Base-by-base conservation (phyloP, 805 yeast genomes). In the Wickerhamiella kazuoi region DNA sequence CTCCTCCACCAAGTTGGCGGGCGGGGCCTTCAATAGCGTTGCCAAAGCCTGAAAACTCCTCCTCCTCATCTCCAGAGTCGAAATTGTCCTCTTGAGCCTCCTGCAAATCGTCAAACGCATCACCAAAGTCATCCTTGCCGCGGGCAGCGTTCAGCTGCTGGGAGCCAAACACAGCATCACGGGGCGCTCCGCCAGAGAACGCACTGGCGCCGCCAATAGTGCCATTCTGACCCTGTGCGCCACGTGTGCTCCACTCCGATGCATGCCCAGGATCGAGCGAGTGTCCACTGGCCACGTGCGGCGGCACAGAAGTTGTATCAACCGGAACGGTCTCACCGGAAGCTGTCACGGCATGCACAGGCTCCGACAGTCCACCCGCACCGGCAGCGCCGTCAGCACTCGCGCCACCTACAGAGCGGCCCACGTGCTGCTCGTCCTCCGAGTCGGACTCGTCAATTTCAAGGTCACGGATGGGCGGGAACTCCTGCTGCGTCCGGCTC, bases 31-130 rank as follows among this genome's bases (percentile, higher is more conserved):
- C 24, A 16, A 36, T 31, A 14, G 36, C 36, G 36, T 33, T 41
- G 23, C 37, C 36, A 49, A 51, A 35, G 49, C 49, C 31, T 48
- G 46, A 38, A 45, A 53, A 36, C n/a, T 35, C 42, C 46, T 44
- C 46, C 4, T 38, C 38, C 7, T 47, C 50, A 18, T 29, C 31
- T 15, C 14, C 31, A 13, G 31, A 29, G 15, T 32, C 39, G 17
- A 19, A 21, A 8, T 13, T 35, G 28, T 50, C 55, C 32, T 48
- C 55, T 31, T 61, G 64, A 15, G 64, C 64, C 35, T 64, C 67
- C 43, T 65, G 67, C 18, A 54, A 47, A 32, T 53, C 56, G 30
- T 46, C 50, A 36, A 54, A 54, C 16, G 49, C 58, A 24, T 47
- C 52, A 4, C 47, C 52, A 37, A 54, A 54, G 19, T 52, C 56